These are phyloP conservation scores for Globisporangium nodosum DNA, from an alignment of 352 stramenopile genomes.

Conservation along the genomic window DNA sequence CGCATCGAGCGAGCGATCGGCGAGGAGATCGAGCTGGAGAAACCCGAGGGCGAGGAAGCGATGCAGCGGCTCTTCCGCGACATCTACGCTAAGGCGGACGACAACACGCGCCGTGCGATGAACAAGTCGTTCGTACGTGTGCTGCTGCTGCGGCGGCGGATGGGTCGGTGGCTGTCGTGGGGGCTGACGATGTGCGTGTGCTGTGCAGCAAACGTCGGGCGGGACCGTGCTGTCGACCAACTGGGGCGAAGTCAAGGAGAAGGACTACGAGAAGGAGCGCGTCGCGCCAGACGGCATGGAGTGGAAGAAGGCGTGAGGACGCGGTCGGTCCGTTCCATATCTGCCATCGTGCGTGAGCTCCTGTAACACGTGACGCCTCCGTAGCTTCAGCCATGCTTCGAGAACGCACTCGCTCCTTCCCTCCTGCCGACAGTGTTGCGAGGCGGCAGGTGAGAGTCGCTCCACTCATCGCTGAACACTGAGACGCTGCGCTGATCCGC, in stretches of 20 bases:
- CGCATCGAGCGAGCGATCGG: conserved; percentile 75
- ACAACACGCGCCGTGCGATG: conserved; percentile 89
- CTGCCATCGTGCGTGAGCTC: too few relatives aligned
- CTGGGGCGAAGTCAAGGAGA: conserved; percentile 87
- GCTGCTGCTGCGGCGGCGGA: not conserved
- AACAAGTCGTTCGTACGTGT: conserved; percentile 89
- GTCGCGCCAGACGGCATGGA: conserved; percentile 84
- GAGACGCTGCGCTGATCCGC: too few relatives aligned
- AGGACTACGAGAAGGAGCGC: conserved; percentile 89
- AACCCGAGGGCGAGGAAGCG: conserved; percentile 88
- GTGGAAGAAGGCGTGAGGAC: conserved; percentile 74
- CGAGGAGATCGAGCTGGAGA: conserved; percentile 81
- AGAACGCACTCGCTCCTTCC: too few relatives aligned
- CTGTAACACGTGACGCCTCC: too few relatives aligned
- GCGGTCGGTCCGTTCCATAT: too few relatives aligned
- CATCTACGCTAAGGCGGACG: conserved; percentile 90
- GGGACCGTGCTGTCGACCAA: conserved; percentile 90
- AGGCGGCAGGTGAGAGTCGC: too few relatives aligned
- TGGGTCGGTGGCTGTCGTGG: not conserved
- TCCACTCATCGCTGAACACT: too few relatives aligned
- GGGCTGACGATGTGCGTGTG: not conserved
- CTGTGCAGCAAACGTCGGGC: conserved; percentile 85
- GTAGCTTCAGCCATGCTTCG: too few relatives aligned
- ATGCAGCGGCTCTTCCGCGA: conserved; percentile 90
- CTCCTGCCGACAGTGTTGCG: too few relatives aligned